Conservation (phyloP, 2,329 filamentous ascomycete genomes). For the Domatiomyces globalis region DNA sequence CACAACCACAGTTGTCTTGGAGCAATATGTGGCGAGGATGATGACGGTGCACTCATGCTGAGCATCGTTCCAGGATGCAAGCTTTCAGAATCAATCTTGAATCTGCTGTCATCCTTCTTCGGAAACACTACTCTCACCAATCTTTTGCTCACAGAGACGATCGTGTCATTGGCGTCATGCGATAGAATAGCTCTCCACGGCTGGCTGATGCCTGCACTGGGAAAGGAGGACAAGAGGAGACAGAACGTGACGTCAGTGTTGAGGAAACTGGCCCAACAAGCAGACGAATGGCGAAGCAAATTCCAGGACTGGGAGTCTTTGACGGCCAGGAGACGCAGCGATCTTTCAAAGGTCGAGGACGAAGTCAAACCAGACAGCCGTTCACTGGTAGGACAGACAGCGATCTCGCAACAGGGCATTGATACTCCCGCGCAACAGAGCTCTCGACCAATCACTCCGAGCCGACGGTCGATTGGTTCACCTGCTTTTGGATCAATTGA, state of each 20-base stretch:
- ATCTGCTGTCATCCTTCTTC: slow-evolving; percentile 64
- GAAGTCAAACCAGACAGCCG: not conserved
- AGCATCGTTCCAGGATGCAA: slow-evolving; percentile 13
- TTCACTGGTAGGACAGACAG: not conserved
- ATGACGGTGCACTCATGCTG: slow-evolving; percentile 26
- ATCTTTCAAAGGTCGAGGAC: slow-evolving; percentile 28
- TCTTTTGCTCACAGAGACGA: slow-evolving; percentile 66
- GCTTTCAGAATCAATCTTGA: slow-evolving; percentile 38
- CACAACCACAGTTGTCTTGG: slow-evolving; percentile 17
- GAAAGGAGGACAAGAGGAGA: slow-evolving; percentile 25
- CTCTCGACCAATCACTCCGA: not conserved
- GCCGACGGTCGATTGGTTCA: not conserved
- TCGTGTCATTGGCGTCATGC: slow-evolving; percentile 71
- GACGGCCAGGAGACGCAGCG: slow-evolving; percentile 48
- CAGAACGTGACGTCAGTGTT: slow-evolving; percentile 42
- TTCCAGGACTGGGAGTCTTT: slow-evolving; percentile 62
- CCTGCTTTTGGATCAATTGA: not conserved
- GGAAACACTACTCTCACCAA: slow-evolving; percentile 87
- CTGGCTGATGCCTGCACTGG: slow-evolving; percentile 51
- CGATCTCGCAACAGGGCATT: not conserved
- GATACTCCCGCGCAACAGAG: not conserved
- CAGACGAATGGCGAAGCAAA: slow-evolving; percentile 46
- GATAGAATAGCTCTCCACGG: slow-evolving; percentile 73
- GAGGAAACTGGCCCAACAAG: slow-evolving; percentile 47
- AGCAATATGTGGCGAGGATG: slow-evolving; percentile 30